Conservation (phyloP, 164 flowering plant species). For the Macadamia integrifolia region DNA sequence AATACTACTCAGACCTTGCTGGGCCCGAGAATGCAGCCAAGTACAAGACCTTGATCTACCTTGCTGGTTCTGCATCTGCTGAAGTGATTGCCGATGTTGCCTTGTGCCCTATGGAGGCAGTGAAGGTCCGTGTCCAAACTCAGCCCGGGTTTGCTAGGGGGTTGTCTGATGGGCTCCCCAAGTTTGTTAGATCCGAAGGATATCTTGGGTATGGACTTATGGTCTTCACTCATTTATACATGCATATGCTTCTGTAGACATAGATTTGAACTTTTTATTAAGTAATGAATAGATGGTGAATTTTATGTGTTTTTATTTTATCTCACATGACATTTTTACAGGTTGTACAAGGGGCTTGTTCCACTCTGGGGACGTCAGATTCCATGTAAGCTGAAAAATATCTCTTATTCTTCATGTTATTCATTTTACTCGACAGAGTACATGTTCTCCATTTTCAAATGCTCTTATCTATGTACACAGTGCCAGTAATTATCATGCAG, state of each 20-base stretch:
- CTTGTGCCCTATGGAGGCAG: slow-evolving; percentile 80
- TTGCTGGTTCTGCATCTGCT: slow-evolving; percentile 88
- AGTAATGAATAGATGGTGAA: no score
- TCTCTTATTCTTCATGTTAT: background rate
- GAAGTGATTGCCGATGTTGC: slow-evolving; percentile 85
- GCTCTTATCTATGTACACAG: no score
- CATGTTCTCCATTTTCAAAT: background rate
- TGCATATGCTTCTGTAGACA: no score
- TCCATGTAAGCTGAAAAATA: slow-evolving; percentile 51
- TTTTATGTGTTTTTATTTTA: background rate
- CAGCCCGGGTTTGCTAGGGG: slow-evolving; percentile 88
- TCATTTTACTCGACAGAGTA: background rate
- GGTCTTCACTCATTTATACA: no score
- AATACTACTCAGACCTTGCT: slow-evolving; percentile 75
- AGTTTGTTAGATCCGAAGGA: slow-evolving; percentile 71
- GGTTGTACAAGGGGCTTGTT: slow-evolving; percentile 77
- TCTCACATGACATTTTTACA: slow-evolving; percentile 17
- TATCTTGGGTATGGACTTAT: slow-evolving; percentile 45
- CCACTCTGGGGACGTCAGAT: slow-evolving; percentile 88
- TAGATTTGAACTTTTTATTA: no score
- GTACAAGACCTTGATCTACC: slow-evolving; percentile 78
- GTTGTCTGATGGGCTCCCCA: slow-evolving; percentile 65
- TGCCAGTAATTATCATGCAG: no score
- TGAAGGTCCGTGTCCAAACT: slow-evolving; percentile 80
- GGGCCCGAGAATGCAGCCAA: slow-evolving; percentile 73